phyloP scores from a whole-genome alignment of 345 rosid species.

The Litchi chinensis region DNA sequence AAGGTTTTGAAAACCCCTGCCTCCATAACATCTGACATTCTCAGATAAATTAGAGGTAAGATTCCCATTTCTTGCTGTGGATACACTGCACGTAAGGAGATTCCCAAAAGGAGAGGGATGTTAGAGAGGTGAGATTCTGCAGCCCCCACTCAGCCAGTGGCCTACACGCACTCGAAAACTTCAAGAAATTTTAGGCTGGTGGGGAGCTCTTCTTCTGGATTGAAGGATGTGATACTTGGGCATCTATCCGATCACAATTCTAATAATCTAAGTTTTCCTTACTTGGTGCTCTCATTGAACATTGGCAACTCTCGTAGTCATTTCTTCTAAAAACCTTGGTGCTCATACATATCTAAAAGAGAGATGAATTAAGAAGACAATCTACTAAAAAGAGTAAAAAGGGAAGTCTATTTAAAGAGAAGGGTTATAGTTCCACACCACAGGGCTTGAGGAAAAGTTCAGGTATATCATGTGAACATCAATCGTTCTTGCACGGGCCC shows the following conservation, averaged over 20 bases:
- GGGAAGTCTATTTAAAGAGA: too few species aligned
- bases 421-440: too few species aligned
- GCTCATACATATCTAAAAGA: too few species aligned
- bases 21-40: neutral
- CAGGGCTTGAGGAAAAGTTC: too few species aligned
- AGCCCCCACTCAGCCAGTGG: conserved; percentile 22
- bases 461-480: too few species aligned
- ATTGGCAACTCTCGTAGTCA: too few species aligned
- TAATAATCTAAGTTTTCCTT: too few species aligned
- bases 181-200: conserved; percentile 16
- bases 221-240: conserved; percentile 13
- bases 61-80: conserved; percentile 22
- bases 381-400: too few species aligned
- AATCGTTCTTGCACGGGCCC: too few species aligned
- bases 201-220: conserved; percentile 20
- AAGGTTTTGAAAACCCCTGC: conserved; percentile 19
- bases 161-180: neutral
- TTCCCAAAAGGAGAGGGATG: neutral
- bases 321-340: too few species aligned
- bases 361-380: too few species aligned
- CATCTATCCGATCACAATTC: neutral
- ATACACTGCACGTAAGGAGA: conserved; percentile 12
- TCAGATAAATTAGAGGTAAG: neutral
- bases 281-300: too few species aligned
- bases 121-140: conserved; percentile 18